phyloP scores from a whole-genome alignment of 2,329 filamentous ascomycete genomes.

The Cercospora sojina region DNA sequence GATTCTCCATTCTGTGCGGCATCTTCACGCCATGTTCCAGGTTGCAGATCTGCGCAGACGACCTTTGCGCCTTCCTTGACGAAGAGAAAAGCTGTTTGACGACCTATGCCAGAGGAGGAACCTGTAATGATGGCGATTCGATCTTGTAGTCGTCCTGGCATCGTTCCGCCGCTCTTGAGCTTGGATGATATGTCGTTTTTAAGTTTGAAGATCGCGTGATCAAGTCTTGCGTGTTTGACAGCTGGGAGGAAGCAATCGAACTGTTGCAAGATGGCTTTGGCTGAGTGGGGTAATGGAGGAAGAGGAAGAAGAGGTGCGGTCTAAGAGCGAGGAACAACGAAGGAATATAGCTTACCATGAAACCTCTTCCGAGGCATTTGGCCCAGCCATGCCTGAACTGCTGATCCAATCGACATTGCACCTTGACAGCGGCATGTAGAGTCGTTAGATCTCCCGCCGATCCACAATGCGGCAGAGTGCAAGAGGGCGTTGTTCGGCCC shows the following conservation, averaged over 20 bases:
- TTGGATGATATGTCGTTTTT: not conserved
- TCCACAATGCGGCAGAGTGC: not conserved
- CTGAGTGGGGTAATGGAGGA: not conserved
- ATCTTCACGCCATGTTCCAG: conserved; percentile 25
- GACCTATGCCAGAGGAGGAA: conserved; percentile 38
- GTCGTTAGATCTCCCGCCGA: not conserved
- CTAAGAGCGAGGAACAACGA: not conserved
- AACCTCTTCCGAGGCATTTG: not conserved
- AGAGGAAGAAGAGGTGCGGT: not conserved
- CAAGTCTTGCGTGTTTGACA: not conserved
- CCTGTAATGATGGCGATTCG: conserved; percentile 38
- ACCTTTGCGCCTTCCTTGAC: conserved; percentile 37
- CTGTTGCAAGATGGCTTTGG: not conserved
- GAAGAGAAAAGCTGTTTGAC: conserved; percentile 38
- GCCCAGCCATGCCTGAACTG: not conserved
- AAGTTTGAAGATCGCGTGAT: not conserved
- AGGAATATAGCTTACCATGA: not conserved
- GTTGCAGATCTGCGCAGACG: conserved; percentile 28
- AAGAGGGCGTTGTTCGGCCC: not conserved
- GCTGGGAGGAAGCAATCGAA: not conserved
- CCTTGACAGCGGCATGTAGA: conserved; percentile 4
- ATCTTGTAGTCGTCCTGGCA: conserved; percentile 30
- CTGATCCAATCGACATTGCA: not conserved
- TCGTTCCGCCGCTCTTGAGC: not conserved
- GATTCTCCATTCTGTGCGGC: conserved; percentile 19